A percentile compares a stretch with the other conserved stretches of the same genome.
Evolutionary conservation across 257 asterid species (phyloP).

Genomic region (Linderniella brevidens): DNA sequence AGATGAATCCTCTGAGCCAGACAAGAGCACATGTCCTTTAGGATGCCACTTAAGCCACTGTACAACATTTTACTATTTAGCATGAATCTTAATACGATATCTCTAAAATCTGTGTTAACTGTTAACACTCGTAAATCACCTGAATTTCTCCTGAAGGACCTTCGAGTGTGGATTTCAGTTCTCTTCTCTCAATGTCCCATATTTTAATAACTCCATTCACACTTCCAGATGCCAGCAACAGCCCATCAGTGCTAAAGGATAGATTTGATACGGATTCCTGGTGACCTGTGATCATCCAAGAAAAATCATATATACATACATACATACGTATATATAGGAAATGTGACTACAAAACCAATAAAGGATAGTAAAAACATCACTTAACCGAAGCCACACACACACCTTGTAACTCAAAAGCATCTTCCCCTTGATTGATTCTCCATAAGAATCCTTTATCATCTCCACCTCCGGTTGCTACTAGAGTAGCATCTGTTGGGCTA

Average conservation of each 20-base stretch:
- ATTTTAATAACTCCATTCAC: constrained; percentile 66
- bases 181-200: constrained; percentile 50
- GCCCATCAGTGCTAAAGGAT: constrained; percentile 77
- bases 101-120: too few relatives aligned
- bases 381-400: too few relatives aligned
- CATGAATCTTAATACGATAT: too few relatives aligned
- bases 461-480: constrained; percentile 96
- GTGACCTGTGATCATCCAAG: constrained; percentile 47
- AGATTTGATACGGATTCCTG: constrained; percentile 57
- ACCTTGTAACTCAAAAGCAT: constrained; percentile 77
- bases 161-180: constrained; percentile 53
- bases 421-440: constrained; percentile 62
- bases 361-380: too few relatives aligned
- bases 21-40: constrained; percentile 62
- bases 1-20: constrained; percentile 87
- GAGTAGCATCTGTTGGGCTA: constrained; percentile 64
- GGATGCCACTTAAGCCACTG: constrained; percentile 99
- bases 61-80: too few relatives aligned
- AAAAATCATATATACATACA: constrained; percentile 9
- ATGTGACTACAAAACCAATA: too few relatives aligned
- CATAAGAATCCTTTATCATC: constrained; percentile 88
- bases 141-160: constrained; percentile 82
- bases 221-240: constrained; percentile 80
- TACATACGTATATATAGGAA: too few relatives aligned
- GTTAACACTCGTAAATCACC: too few relatives aligned